Evolutionary conservation across 139 green algal species (phyloP).

Genomic region (Chlamydomonas schloesseri): DNA sequence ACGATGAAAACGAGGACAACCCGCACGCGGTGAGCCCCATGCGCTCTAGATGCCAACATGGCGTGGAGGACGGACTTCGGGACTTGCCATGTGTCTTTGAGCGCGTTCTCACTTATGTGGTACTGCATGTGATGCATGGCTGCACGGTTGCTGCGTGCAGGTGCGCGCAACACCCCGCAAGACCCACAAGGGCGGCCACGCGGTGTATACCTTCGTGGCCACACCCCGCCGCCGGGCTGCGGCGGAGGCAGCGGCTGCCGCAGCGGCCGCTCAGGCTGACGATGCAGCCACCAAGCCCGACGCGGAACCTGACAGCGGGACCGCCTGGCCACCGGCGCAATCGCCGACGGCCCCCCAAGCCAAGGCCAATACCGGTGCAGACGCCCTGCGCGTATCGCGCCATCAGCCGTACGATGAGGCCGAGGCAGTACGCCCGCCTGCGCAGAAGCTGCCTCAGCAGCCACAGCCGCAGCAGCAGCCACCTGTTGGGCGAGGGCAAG

Average conservation of each 20-base stretch:
- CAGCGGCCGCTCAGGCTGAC: not conserved
- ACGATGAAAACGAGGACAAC: no score
- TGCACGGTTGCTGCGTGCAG: no score
- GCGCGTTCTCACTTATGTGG: no score
- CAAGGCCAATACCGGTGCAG: no score
- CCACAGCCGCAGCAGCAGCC: not conserved
- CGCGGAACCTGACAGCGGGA: not conserved
- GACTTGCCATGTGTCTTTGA: no score
- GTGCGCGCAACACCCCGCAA: not conserved
- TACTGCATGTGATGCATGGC: no score
- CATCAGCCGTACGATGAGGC: not conserved
- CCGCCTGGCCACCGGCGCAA: no score
- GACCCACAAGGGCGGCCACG: constrained; percentile 15
- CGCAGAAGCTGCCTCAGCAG: no score
- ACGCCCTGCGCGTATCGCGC: not conserved
- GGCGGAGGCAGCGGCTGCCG: not conserved
- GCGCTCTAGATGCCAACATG: no score
- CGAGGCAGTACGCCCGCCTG: not conserved
- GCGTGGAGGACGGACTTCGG: no score
- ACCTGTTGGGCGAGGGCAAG: not conserved
- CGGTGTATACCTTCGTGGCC: constrained; percentile 23
- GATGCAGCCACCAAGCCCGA: not conserved
- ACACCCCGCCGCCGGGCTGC: not conserved
- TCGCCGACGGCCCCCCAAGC: no score
- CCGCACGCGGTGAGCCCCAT: not conserved